Percentiles rank a stretch among this genome's conserved stretches.
Conservation (phyloP, 148 eudicot genomes). For the Arctostaphylos glauca region DNA sequence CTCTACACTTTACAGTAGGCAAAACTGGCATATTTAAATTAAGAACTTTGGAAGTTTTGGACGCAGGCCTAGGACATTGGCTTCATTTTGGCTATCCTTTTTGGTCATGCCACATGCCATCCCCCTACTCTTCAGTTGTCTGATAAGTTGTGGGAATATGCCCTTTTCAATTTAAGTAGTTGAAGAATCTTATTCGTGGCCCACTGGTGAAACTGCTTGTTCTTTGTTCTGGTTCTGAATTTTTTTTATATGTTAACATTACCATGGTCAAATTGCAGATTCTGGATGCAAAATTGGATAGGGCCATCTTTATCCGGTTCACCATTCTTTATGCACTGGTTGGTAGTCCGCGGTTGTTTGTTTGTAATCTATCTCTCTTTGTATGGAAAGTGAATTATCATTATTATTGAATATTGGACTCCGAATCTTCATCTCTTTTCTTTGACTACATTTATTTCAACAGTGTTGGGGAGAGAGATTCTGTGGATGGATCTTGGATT, state of each 20-base stretch:
- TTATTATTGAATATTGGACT: not conserved
- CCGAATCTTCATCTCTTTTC: conserved; percentile 5
- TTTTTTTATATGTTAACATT: not conserved
- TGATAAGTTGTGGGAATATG: not conserved
- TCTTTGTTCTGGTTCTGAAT: not conserved
- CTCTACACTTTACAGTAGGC: not conserved
- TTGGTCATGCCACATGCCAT: not conserved
- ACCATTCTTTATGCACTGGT: conserved; percentile 73
- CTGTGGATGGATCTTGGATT: conserved; percentile 61
- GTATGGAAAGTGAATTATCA: not conserved
- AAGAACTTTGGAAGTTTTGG: not conserved
- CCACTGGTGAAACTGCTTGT: not conserved
- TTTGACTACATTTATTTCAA: conserved; percentile 22
- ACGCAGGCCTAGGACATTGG: not conserved
- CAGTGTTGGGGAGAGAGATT: conserved; percentile 56
- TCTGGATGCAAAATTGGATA: conserved; percentile 94
- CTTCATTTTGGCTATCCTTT: not conserved
- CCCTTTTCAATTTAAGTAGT: not conserved
- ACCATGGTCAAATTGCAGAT: conserved; percentile 45
- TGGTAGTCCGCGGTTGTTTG: conserved; percentile 21
- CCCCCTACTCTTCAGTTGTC: not conserved
- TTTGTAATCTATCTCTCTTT: not conserved
- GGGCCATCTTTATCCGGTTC: conserved; percentile 69
- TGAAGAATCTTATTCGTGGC: not conserved
- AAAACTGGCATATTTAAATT: not conserved